Base-by-base conservation (phyloP, 1,284 basidiomycete genomes). In the Ganoderma sinense region DNA sequence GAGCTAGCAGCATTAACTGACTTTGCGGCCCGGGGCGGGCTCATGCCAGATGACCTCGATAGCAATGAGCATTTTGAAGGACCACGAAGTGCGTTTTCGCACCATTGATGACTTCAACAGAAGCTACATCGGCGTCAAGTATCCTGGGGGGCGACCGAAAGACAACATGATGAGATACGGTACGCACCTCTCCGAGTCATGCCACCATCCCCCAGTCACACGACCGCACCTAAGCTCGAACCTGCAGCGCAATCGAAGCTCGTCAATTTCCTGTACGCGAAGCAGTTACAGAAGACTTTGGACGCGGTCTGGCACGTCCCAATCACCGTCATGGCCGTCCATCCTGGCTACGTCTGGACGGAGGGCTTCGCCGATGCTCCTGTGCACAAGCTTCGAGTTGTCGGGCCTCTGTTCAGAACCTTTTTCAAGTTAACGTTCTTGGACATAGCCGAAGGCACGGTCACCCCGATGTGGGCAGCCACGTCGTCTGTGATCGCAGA, bases 291-390 rank as follows among this genome's bases (percentile, higher is more conserved):
- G 66, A 68, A 75, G 20, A 70, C 73, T 6, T 66, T 79, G n/a
- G 72, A 78, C 40, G 73, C 59, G 4, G 70, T 76, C n/a, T n/a
- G n/a, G 51, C 73, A 74, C 11, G 73, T 76, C 0, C 70, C 76
- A 2, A 80, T 83, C 69, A 79, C 78, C 1, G 76, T 75, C 40
- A 68, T 82, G 5, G 67, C 82, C 8, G 13, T 80, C 53, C 64
- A 84, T 70, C 84, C 84, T 0, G 82, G 84, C 0, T 64, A 73
- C 11, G 83, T 87, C 48, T 51, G 48, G 48, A 51, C 48, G 7
- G 48, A 51, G 48, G 48, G n/a, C 23, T 51, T 51, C 13, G 48
- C 48, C n/a, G n/a, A 26, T 8, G 48, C 48, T 1, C 7, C 48
- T 26, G 20, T 51, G n/a, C 11, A 51, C 48, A 51, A 51, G n/a